phyloP scores from a whole-genome alignment of 2,329 filamentous ascomycete species.

The Pestalotiopsis sp. region DNA sequence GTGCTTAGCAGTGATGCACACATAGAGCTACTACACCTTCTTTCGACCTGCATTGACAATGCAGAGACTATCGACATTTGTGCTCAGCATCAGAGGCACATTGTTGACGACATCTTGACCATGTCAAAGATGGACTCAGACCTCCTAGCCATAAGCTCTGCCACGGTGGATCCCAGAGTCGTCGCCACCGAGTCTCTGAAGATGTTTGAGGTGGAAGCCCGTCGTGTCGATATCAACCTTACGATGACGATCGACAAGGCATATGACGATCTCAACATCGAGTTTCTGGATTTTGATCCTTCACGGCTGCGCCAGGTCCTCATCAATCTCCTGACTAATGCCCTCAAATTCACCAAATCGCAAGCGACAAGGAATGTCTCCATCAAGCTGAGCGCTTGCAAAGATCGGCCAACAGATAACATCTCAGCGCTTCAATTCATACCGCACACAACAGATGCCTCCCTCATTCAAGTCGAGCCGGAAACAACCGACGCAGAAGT shows the following conservation, averaged over 20 bases:
- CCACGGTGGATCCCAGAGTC: slow-evolving; percentile 65
- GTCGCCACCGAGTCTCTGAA: slow-evolving; percentile 68
- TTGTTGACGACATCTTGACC: slow-evolving; percentile 66
- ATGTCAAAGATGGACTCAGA: slow-evolving; percentile 69
- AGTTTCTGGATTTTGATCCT: slow-evolving; percentile 73
- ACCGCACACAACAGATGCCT: slow-evolving; percentile 50
- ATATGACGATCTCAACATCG: slow-evolving; percentile 60
- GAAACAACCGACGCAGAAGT: slow-evolving; percentile 45
- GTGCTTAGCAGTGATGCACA: neutral
- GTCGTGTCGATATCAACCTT: slow-evolving; percentile 69
- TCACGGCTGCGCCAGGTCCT: slow-evolving; percentile 72
- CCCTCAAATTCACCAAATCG: slow-evolving; percentile 62
- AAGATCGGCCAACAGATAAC: slow-evolving; percentile 39
- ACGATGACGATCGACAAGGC: slow-evolving; percentile 66
- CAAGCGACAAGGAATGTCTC: slow-evolving; percentile 58
- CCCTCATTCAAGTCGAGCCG: slow-evolving; percentile 35
- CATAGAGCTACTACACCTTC: slow-evolving; percentile 60
- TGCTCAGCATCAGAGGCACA: slow-evolving; percentile 73
- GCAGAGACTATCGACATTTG: slow-evolving; percentile 76
- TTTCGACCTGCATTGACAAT: slow-evolving; percentile 80
- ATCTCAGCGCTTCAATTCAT: slow-evolving; percentile 61
- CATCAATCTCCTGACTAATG: slow-evolving; percentile 71
- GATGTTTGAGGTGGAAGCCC: slow-evolving; percentile 75
- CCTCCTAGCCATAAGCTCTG: slow-evolving; percentile 66
- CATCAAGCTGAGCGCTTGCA: slow-evolving; percentile 48